Percentiles rank a stretch among this genome's conserved stretches.
phyloP scores from a whole-genome alignment of 2,329 filamentous ascomycete genomes.

The Cercospora canescens region DNA sequence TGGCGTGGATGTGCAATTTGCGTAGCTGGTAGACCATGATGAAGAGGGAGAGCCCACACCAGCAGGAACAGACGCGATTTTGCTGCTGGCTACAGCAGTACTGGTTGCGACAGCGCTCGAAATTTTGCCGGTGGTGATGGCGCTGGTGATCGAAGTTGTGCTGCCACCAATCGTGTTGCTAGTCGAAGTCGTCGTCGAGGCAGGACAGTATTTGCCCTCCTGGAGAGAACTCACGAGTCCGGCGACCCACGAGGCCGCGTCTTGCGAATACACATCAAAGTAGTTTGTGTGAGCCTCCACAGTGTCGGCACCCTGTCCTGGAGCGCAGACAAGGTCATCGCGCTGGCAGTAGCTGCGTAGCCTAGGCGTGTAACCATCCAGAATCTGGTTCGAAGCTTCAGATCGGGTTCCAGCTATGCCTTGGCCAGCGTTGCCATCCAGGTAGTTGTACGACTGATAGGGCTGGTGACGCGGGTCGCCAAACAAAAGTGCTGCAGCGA shows the following conservation, averaged over 20 bases:
- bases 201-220: background rate
- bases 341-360: constrained; percentile 41
- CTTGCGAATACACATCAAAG: constrained; percentile 36
- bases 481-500: constrained; percentile 30
- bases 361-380: constrained; percentile 28
- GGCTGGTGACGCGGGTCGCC: constrained; percentile 34
- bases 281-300: constrained; percentile 41
- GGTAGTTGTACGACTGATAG: constrained; percentile 32
- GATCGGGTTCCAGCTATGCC: constrained; percentile 35
- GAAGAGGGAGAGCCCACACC: background rate
- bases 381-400: constrained; percentile 31
- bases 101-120: background rate
- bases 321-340: constrained; percentile 44
- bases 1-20: background rate
- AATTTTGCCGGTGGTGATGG: too few species aligned
- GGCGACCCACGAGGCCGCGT: constrained; percentile 30
- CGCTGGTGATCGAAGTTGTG: too few species aligned
- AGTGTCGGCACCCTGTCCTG: constrained; percentile 30
- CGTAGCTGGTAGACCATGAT: background rate
- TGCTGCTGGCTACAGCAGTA: background rate
- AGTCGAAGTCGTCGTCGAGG: background rate
- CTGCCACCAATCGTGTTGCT: background rate
- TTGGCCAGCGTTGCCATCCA: constrained; percentile 25
- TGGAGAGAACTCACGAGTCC: constrained; percentile 24
- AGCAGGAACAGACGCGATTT: background rate